phyloP scores from a whole-genome alignment of 208 protist species.

The Trypanosoma vivax region DNA sequence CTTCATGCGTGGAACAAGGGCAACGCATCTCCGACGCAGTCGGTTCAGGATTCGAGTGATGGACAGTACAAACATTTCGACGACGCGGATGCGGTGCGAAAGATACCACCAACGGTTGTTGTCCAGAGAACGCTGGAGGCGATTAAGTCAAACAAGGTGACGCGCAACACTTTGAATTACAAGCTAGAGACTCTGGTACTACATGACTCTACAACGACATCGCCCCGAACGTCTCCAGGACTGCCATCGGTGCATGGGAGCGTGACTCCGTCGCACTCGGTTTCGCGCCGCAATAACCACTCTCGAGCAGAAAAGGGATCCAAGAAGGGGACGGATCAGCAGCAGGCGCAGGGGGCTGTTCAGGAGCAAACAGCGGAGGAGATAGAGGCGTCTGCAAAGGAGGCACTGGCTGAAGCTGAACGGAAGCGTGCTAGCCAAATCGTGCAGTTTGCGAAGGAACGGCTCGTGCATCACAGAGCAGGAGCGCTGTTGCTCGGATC shows the following conservation, averaged over 20 bases:
- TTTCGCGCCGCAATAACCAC: not conserved
- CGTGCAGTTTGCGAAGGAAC: slow-evolving; percentile 26
- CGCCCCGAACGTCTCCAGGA: not conserved
- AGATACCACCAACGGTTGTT: slow-evolving; percentile 21
- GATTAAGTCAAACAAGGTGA: slow-evolving; percentile 54
- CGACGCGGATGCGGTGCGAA: not conserved
- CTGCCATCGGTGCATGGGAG: not conserved
- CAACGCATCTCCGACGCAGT: not conserved
- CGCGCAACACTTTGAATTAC: slow-evolving; percentile 64
- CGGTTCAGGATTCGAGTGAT: slow-evolving; percentile 2
- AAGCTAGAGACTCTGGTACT: slow-evolving; percentile 46
- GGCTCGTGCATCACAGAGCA: slow-evolving; percentile 32
- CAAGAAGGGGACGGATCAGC: slow-evolving; percentile 6
- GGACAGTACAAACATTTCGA: not conserved
- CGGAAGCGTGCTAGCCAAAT: slow-evolving; percentile 11
- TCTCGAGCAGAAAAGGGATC: not conserved
- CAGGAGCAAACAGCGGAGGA: not conserved
- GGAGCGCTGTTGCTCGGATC: slow-evolving; percentile 42
- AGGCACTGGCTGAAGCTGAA: slow-evolving; percentile 5
- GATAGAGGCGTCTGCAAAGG: slow-evolving; percentile 5
- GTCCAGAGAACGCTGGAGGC: slow-evolving; percentile 28
- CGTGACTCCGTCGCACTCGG: not conserved
- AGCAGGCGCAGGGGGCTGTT: not conserved
- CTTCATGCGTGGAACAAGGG: slow-evolving; percentile 57
- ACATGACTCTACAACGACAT: not conserved